Base-by-base conservation (phyloP, 805 yeast genomes). In the Saturnispora bothae region DNA sequence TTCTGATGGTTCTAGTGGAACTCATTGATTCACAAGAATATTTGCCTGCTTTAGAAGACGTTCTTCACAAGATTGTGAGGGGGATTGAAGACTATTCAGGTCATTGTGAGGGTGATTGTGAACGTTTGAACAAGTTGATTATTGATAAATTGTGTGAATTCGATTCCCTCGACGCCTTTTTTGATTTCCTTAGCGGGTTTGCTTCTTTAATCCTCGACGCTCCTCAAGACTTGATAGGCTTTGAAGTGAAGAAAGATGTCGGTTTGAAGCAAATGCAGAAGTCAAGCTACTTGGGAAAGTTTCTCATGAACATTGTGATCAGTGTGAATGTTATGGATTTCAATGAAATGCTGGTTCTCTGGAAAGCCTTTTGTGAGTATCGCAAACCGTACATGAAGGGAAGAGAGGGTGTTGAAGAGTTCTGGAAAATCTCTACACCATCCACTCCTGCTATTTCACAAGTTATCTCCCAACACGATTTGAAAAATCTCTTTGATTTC, bases 401-500 rank as follows among this genome's bases (percentile, higher is more conserved):
- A 19, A 47, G 51, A 53, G 19, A 31, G 19, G n/a, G n/a, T n/a
- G n/a, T n/a, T n/a, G 28, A 9, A 13, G 21, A 16, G 12, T 27
- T 31, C 9, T 37, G 40, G 36, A 10, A 5, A n/a, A 12, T 14
- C 10, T 15, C 30, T 16, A 13, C 25, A 3, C 4, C 19, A 2
- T 26, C 31, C 18, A 27, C 36, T 8, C 28, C 16, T 8, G n/a
- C 19, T 15, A 22, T 22, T 18, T 21, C 20, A 6, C 30, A 38
- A 15, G 40, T 38, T 1, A 38, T 38, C 1, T 69, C 82, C 1
- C 71, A 70, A 37, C 62, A 64, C 28, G 81, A 74, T 48, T 47
- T 77, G 12, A 62, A 69, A 8, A 58, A 60, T 12, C 52, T 77
- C 36, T 53, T 78, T 16, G 69, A 71, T 30, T 64, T 67, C 31